Percentiles rank a stretch among this genome's conserved stretches.
These are phyloP conservation scores for Fusarium cicatricum DNA, from an alignment of 2,329 filamentous ascomycete genomes.

Conservation along the genomic window DNA sequence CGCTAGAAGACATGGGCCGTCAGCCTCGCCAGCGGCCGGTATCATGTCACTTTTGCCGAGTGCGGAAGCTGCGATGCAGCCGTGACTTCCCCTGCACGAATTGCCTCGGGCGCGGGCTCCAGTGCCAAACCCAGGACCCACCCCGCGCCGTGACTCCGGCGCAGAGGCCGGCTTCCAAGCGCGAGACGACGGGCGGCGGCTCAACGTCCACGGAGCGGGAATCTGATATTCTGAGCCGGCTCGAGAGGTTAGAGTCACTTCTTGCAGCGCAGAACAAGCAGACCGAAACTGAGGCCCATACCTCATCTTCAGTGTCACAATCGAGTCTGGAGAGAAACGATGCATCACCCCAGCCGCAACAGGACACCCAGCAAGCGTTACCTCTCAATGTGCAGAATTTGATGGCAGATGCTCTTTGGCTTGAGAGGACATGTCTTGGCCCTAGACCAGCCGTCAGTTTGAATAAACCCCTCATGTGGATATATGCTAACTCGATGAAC, in stretches of 20 bases:
- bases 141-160: slow-evolving; percentile 23
- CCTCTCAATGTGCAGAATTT: slow-evolving; percentile 46
- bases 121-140: slow-evolving; percentile 42
- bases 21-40: slow-evolving; percentile 48
- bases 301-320: slow-evolving; percentile 1
- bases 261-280: slow-evolving; percentile 32
- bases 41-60: slow-evolving; percentile 47
- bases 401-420: slow-evolving; percentile 46
- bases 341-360: not conserved
- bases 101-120: slow-evolving; percentile 47
- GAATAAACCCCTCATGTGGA: not conserved
- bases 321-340: slow-evolving; percentile 14
- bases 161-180: slow-evolving; percentile 19
- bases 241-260: slow-evolving; percentile 42
- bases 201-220: slow-evolving; percentile 13
- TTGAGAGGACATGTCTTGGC: slow-evolving; percentile 45
- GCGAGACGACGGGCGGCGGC: not conserved
- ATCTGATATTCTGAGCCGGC: slow-evolving; percentile 31
- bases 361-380: slow-evolving; percentile 23
- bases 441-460: slow-evolving; percentile 43
- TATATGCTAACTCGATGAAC: not conserved
- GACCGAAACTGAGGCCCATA: slow-evolving; percentile 7
- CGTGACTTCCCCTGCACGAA: slow-evolving; percentile 49
- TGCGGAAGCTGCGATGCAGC: slow-evolving; percentile 49
- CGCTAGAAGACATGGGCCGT: slow-evolving; percentile 39